Evolutionary conservation across 1,284 basidiomycete species (phyloP), one percentile per base, ranked within the genome.

Genomic region (Termitomyces sp.): DNA sequence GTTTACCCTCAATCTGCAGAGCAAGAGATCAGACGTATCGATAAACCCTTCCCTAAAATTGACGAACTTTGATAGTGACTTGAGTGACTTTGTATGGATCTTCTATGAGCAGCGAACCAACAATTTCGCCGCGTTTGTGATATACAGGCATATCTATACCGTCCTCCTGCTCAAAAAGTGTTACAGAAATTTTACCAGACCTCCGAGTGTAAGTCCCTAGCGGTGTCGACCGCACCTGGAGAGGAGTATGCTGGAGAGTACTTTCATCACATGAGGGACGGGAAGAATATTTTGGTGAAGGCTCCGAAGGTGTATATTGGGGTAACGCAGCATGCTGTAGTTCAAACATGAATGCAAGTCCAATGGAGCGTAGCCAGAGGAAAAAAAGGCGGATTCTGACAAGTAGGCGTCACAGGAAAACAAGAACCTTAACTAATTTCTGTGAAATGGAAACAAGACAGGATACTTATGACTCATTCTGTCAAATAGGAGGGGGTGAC

Each of bases 1-100:
- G 63, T 57, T 71, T 75, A 18, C 79, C 81, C 52, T 77, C 71
- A n/a, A 86, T 58, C 83, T 85, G 51, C 18, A 21, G 44, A 38
- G 31, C n/a, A 30, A 19, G 34, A 35, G 31, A 48, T 44, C 35
- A 44, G 49, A 42, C 24, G 24, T 14, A 49, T 51, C 14, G 19
- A 49, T 24, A 14, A 42, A 26, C 46, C 38, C 47, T 58, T 28
- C 54, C 35, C 37, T 10, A 18, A 26, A 13, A 7, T 38, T 63
- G 52, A 70, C 70, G 38, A 60, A 80, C 81, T 66, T 75, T 75
- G 6, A 77, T 58, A 11, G 62, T 62, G 13, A 83, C 72, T 40
- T 75, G 70, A 5, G 68, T 57, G 14, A 80, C 66, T 44, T 60
- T 71, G 31, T 72, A 66, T 45, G 66, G 65, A 5, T 74, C 57